Base-by-base conservation (phyloP, 106 monocot species). In the Gastrodia elata region DNA sequence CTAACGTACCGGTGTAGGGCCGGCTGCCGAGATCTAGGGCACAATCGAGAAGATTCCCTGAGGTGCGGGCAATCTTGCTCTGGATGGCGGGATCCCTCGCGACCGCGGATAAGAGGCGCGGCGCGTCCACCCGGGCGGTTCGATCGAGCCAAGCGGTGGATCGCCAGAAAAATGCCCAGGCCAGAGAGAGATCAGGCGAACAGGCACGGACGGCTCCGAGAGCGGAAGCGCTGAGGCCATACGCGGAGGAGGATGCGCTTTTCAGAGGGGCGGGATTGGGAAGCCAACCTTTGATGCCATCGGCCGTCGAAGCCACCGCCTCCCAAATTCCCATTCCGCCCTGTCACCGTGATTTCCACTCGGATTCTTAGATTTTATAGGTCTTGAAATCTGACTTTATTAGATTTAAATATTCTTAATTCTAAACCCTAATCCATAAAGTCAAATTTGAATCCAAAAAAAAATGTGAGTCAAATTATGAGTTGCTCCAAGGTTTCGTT, bases 261-360 rank as follows among this genome's bases (percentile, higher is more conserved):
- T 72, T 72, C 11, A 72, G 20, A 8, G 49, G 46, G 28, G 38
- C 43, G 4, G 28, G 72, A 48, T 72, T 49, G 13, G 72, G 72
- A 7, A 72, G 26, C 72, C 32, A 32, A 3, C 46, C 9, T 26
- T 32, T 72, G 46, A 72, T 4, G 8, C 44, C 28, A 20, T 49
- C 48, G 24, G 48, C 72, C 10, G 43, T 72, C 32, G 72, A 72
- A 32, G 25, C 4, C 44, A 52, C 40, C 27, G 72, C 72, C 40
- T 72, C 72, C 72, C 72, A 72, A 48, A 48, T 72, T 25, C 72
- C 72, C 72, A 72, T 72, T n/a, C n/a, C n/a, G n/a, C n/a, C n/a
- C n/a, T n/a, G n/a, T n/a, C n/a, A n/a, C n/a, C n/a, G n/a, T n/a
- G n/a, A n/a, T n/a, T n/a, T n/a, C n/a, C n/a, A n/a, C n/a, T n/a